These are phyloP conservation scores for Flaveria robusta DNA, from an alignment of 129 eudicot species.

Conservation along the genomic window DNA sequence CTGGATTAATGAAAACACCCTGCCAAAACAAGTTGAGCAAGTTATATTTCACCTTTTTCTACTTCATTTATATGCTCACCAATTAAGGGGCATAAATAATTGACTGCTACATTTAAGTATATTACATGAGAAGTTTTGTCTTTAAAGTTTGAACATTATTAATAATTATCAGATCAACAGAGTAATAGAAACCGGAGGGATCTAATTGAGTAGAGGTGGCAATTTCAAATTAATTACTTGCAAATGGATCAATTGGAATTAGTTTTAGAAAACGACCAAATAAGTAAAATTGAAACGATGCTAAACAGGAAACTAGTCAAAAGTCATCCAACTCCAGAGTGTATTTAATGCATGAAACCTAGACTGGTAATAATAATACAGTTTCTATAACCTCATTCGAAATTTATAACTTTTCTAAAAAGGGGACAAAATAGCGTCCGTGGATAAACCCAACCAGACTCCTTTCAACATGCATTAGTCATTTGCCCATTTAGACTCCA, in stretches of 20 bases:
- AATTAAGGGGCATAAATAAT: too few relatives aligned
- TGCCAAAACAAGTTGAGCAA: conserved; percentile 33
- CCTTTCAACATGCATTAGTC: background rate
- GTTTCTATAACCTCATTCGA: background rate
- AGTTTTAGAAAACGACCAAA: background rate
- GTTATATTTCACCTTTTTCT: conserved; percentile 18
- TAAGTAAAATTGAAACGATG: background rate
- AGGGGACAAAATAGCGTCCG: background rate
- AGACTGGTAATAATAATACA: background rate
- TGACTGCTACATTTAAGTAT: too few relatives aligned
- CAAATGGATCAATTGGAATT: background rate
- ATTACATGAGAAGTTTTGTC: too few relatives aligned
- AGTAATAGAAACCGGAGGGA: background rate
- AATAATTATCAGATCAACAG: background rate
- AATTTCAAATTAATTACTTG: background rate
- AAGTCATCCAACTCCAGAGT: background rate
- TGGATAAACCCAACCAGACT: background rate
- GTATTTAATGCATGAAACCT: background rate
- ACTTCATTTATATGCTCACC: background rate
- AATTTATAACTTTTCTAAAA: background rate
- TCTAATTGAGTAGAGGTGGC: background rate
- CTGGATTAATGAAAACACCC: conserved; percentile 99
- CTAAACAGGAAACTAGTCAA: background rate
- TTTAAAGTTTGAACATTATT: background rate
- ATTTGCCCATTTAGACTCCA: background rate